Base-by-base conservation (phyloP, 306 rosid genomes). In the Psophocarpus tetragonolobus region DNA sequence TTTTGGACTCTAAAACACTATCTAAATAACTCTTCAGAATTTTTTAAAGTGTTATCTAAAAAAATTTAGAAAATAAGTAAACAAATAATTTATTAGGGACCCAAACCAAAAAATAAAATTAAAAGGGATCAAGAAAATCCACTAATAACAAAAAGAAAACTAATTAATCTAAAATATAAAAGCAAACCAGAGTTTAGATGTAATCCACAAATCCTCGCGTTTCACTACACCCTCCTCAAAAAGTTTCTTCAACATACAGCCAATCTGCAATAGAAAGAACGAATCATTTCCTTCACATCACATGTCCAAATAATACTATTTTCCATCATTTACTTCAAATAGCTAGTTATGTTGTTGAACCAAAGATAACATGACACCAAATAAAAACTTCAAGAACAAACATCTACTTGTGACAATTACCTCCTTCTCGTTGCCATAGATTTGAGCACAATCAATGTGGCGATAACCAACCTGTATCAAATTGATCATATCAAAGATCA, bases 171-270 rank as follows among this genome's bases (percentile, higher is more conserved):
- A 54, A 38, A 74, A 78, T 36, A 47, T 38, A 75, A 14, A 39
- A 82, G 74, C 87, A 65, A 85, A 90, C 98, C 97, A 88, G 53
- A 90, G 90, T 88, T 86, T 93, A 4, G 98, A 94, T 47, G 98
- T 92, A 84, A 92, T 90, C 93, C 94, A 94, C 83, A 92, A 82
- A 79, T 92, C 96, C 84, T 90, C 97, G 0, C 96, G 93, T 84
- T 90, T 94, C 71, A 92, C 90, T 24, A 87, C 85, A 14, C 92
- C 94, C 41, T 88, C 96, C 17, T 89, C 87, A 75, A 90, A 92
- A 57, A 94, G 82, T 66, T 90, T 89, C 83, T 85, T 89, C 72
- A 92, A 77, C 53, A 84, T 87, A 11, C 71, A 76, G 56, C 98
- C 97, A 73, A 94, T 89, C 98, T 94, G 68, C 80, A 75, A 41